Evolutionary conservation across 2,329 filamentous ascomycete species (phyloP), one percentile per base, ranked within the genome.

Genomic region (Aspergillus brasiliensis): DNA sequence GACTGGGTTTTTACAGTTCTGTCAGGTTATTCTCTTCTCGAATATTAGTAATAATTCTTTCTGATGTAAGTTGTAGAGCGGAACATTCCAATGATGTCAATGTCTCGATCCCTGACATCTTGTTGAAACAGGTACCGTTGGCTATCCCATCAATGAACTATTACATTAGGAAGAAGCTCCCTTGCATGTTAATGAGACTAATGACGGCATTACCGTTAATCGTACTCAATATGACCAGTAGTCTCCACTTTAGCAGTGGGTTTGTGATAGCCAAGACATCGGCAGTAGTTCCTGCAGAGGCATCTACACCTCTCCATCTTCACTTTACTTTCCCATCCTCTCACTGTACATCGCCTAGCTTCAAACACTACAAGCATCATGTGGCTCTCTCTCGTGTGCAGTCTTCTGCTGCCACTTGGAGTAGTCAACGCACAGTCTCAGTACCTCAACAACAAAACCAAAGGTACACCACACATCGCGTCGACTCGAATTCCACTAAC

Each of bases 371-470:
- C 17, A 19, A 8, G 6, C 40, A 53, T 11, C 65, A 65, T 42
- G 65, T 62, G 8, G 15, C 56, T n/a, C 23, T 17, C n/a, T 31
- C 23, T 42, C 23, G 17, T 46, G 21, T 49, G 25, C 25, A 42
- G 31, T 40, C 25, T 37, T 10, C 25, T 37, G 19, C 23, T 57
- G 21, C 19, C 17, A 10, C 21, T 38, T 27, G 17, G 23, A 11
- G n/a, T 23, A 3, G 34, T 31, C 11, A 13, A 21, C 13, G 38
- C 25, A 7, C 31, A 54, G 19, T 44, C 46, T 31, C 47, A 40
- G 21, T 48, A 53, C 21, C 28, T 60, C 13, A 57, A 37, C 5
- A 42, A 57, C 11, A 57, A 37, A n/a, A 60, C 58, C 8, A 11
- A 53, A 17, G 51, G 58, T 60, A 8, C 23, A 38, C 6, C 4